Evolutionary conservation across 2,329 filamentous ascomycete genomes (phyloP).

Genomic region (Onygenales sp.): DNA sequence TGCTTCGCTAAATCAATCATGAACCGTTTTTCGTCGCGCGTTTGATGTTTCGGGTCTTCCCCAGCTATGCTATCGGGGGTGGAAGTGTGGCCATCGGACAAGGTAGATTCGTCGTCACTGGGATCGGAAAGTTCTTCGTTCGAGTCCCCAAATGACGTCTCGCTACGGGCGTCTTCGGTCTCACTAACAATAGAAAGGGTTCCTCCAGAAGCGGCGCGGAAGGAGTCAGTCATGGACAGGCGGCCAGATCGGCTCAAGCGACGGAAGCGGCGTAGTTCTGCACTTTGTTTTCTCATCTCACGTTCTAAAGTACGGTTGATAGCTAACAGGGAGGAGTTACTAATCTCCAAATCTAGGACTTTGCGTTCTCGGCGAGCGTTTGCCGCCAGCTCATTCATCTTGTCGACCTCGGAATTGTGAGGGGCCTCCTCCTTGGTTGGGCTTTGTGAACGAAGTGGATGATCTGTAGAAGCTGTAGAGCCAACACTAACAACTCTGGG

Average conservation of each 20-base stretch:
- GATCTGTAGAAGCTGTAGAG: conserved; percentile 8
- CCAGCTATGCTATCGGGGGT: conserved; percentile 24
- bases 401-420: conserved; percentile 4
- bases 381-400: conserved; percentile 67
- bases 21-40: conserved; percentile 72
- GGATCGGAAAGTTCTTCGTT: conserved; percentile 29
- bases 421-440: conserved; percentile 8
- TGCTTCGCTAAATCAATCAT: conserved; percentile 79
- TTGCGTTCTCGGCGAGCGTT: conserved; percentile 88
- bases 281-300: conserved; percentile 81
- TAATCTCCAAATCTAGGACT: conserved; percentile 92
- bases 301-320: conserved; percentile 91
- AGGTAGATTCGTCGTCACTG: conserved; percentile 27
- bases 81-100: conserved; percentile 28
- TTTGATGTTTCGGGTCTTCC: conserved; percentile 45
- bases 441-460: conserved; percentile 5
- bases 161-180: conserved; percentile 26
- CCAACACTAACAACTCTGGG: conserved; percentile 3
- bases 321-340: conserved; percentile 85
- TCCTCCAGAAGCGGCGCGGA: conserved; percentile 37
- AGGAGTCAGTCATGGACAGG: conserved; percentile 50
- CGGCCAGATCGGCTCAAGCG: conserved; percentile 75
- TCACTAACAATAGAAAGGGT: conserved; percentile 39
- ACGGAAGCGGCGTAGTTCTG: conserved; percentile 75
- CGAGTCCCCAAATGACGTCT: conserved; percentile 21